phyloP scores from a whole-genome alignment of 140 eudicot species.

The Senecio squalidus region DNA sequence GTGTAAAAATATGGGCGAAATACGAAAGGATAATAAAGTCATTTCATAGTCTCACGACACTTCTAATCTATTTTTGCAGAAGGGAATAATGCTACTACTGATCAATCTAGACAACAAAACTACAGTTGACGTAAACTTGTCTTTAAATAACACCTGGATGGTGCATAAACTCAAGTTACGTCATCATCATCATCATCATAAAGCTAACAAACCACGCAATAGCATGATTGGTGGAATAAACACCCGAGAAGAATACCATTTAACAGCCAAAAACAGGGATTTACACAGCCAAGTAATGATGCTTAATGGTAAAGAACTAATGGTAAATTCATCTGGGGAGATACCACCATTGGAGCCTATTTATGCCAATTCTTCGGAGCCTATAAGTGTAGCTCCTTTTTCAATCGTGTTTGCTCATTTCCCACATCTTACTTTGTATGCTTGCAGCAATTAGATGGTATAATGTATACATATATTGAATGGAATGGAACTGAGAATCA shows the following conservation, averaged over 20 bases:
- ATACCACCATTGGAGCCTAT: slow-evolving; percentile 64
- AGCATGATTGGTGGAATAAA: slow-evolving; percentile 14
- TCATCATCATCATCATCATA: slow-evolving; percentile 27
- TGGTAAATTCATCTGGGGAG: slow-evolving; percentile 39
- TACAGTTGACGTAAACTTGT: slow-evolving; percentile 32
- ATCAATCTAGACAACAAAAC: slow-evolving; percentile 61
- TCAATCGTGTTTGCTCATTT: slow-evolving; percentile 76
- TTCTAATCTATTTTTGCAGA: slow-evolving; percentile 39
- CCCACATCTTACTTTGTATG: slow-evolving; percentile 52
- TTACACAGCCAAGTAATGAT: slow-evolving; percentile 74
- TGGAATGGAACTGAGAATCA: slow-evolving; percentile 35
- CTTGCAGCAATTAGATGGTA: slow-evolving; percentile 44
- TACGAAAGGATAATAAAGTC: slow-evolving; percentile 18
- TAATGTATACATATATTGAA: slow-evolving; percentile 4
- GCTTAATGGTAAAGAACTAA: slow-evolving; percentile 53
- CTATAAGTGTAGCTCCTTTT: slow-evolving; percentile 52
- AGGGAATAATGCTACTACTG: slow-evolving; percentile 53
- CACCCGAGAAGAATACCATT: slow-evolving; percentile 71
- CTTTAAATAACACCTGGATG: slow-evolving; percentile 25
- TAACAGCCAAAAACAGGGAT: slow-evolving; percentile 61
- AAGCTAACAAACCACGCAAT: slow-evolving; percentile 20
- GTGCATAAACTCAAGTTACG: slow-evolving; percentile 24
- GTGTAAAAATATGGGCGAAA: too few species aligned
- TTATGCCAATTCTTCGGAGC: slow-evolving; percentile 51
- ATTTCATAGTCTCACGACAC: slow-evolving; percentile 10